Conservation (phyloP, 441 rosid genomes). For the Jatropha podagrica region DNA sequence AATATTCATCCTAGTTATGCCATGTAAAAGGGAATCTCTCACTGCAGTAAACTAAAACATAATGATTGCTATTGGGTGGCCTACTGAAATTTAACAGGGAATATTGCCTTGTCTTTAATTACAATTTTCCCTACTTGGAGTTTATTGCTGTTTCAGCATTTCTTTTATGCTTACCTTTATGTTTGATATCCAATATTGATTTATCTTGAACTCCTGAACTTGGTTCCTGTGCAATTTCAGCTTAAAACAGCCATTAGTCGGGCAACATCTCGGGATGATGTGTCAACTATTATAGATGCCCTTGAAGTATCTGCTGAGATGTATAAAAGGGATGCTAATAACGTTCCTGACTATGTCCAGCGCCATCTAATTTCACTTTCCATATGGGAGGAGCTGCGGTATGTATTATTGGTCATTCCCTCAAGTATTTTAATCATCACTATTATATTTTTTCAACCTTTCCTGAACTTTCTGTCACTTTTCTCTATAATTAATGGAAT, state of each 20-base stretch:
- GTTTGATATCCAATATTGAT: not conserved
- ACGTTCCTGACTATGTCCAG: slow-evolving; percentile 89
- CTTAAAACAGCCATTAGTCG: slow-evolving; percentile 94
- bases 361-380: slow-evolving; percentile 93
- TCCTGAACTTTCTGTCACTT: not conserved
- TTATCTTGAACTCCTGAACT: slow-evolving; percentile 13
- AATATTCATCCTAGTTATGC: too few relatives aligned
- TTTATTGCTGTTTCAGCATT: not conserved
- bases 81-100: too few relatives aligned
- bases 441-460: not conserved
- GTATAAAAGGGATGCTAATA: slow-evolving; percentile 88
- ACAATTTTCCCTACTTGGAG: not conserved
- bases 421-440: slow-evolving; percentile 14
- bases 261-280: slow-evolving; percentile 92
- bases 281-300: slow-evolving; percentile 85
- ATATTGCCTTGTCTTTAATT: too few relatives aligned
- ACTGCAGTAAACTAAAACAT: too few relatives aligned
- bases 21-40: too few relatives aligned
- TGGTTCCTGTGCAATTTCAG: slow-evolving; percentile 41
- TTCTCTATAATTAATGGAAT: not conserved
- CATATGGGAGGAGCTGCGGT: slow-evolving; percentile 99
- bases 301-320: slow-evolving; percentile 99
- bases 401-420: slow-evolving; percentile 22
- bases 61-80: too few relatives aligned
- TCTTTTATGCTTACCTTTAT: too few relatives aligned